phyloP scores from a whole-genome alignment of 345 rosid genomes.

The Psidium friedrichsthalianum region DNA sequence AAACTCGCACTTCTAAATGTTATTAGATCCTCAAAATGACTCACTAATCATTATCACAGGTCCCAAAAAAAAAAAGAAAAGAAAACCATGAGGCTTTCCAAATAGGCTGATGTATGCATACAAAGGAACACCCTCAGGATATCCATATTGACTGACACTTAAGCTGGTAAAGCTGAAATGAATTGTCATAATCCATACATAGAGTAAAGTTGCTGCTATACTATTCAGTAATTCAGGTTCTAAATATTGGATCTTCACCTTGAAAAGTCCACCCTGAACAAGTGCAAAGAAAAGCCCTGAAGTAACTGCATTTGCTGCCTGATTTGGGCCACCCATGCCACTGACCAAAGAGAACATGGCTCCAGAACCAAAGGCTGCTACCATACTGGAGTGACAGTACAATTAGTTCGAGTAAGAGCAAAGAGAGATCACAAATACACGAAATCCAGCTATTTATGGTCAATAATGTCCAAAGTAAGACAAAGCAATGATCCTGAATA shows the following conservation, averaged over 20 bases:
- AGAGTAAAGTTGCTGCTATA: background rate
- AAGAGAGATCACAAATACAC: background rate
- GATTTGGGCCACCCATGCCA: constrained; percentile 71
- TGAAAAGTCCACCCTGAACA: constrained; percentile 72
- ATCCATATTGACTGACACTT: background rate
- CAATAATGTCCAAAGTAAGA: background rate
- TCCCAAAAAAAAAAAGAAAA: background rate
- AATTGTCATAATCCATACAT: background rate
- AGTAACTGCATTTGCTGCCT: constrained; percentile 52
- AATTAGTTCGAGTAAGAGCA: background rate
- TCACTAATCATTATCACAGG: background rate
- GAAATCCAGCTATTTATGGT: background rate
- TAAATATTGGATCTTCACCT: constrained; percentile 32
- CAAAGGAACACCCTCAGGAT: background rate
- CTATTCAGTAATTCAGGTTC: background rate
- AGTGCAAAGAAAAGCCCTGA: constrained; percentile 81
- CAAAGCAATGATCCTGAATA: background rate
- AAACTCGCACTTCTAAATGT: background rate
- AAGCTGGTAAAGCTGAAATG: background rate
- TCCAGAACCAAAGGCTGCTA: constrained; percentile 92
- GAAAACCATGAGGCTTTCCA: background rate
- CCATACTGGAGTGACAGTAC: constrained; percentile 58
- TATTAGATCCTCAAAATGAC: background rate
- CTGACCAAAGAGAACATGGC: constrained; percentile 77
- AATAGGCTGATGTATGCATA: background rate